These are phyloP conservation scores for Phalaenopsis hybrid DNA, from an alignment of 116 monocot genomes.

Conservation along the genomic window DNA sequence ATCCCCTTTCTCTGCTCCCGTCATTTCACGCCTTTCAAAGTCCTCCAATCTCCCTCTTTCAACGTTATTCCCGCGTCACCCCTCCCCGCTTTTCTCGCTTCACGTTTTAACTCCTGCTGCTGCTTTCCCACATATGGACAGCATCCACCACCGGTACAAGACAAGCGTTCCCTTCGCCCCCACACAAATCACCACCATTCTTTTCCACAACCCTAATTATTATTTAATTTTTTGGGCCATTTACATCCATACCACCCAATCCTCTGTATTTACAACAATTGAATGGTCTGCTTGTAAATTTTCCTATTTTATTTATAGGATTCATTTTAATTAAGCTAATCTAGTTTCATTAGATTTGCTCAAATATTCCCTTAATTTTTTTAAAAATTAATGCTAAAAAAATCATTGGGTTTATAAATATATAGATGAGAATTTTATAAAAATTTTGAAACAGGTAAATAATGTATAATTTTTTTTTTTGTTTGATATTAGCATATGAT, in stretches of 20 bases:
- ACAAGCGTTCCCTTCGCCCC: neutral
- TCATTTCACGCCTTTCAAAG: no score
- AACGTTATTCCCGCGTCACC: neutral
- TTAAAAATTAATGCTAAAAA: neutral
- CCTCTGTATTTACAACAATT: no score
- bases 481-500: neutral
- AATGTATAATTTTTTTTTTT: neutral
- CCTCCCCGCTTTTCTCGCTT: neutral
- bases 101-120: neutral
- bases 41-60: neutral
- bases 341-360: no score
- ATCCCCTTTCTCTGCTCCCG: no score
- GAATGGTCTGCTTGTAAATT: no score
- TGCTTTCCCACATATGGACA: neutral
- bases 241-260: no score
- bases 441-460: neutral
- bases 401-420: neutral
- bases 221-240: neutral
- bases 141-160: neutral
- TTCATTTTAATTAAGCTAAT: no score
- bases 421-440: neutral
- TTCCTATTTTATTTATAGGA: no score
- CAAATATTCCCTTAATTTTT: no score
- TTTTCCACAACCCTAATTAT: neutral
- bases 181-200: neutral